Percentiles rank a stretch among this genome's conserved stretches.
These are phyloP conservation scores for Hirsutella rhossiliensis DNA, from an alignment of 2,329 filamentous ascomycete species.

Conservation along the genomic window DNA sequence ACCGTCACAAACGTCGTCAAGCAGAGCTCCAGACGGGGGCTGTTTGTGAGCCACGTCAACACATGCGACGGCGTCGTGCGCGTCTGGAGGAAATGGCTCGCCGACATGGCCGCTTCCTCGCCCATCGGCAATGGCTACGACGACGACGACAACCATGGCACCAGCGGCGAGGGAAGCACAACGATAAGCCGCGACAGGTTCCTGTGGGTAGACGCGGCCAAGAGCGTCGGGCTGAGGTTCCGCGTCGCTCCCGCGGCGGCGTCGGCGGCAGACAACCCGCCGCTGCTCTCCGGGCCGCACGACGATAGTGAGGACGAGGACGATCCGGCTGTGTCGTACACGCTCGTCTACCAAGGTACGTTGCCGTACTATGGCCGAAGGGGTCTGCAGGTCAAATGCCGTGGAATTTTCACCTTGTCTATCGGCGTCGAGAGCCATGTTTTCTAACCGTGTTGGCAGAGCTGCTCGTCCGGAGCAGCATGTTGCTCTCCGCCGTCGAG, in stretches of 20 bases:
- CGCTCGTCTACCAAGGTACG: conserved; percentile 60
- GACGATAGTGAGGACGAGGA: conserved; percentile 36
- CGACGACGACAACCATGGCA: neutral
- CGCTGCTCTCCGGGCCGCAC: conserved; percentile 42
- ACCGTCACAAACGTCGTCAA: conserved; percentile 57
- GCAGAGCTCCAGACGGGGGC: conserved; percentile 43
- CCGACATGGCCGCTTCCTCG: conserved; percentile 18
- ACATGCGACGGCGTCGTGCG: conserved; percentile 57
- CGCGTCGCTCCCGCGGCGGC: conserved; percentile 30
- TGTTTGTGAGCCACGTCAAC: conserved; percentile 53
- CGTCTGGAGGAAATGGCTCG: conserved; percentile 63
- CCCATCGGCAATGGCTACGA: neutral
- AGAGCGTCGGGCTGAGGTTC: conserved; percentile 57
- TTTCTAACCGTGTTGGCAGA: conserved; percentile 32
- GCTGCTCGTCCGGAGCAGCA: conserved; percentile 51
- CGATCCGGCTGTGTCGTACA: conserved; percentile 49
- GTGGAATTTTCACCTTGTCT: neutral
- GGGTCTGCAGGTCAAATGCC: no score
- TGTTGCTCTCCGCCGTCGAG: conserved; percentile 54
- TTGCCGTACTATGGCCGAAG: neutral
- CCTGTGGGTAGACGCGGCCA: conserved; percentile 55
- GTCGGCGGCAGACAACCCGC: conserved; percentile 22
- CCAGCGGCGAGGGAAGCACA: neutral
- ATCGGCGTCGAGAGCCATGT: neutral
- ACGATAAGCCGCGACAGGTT: conserved; percentile 22